These are phyloP conservation scores for Rhododendron ferrugineum DNA, from an alignment of 148 eudicot genomes.

Conservation along the genomic window DNA sequence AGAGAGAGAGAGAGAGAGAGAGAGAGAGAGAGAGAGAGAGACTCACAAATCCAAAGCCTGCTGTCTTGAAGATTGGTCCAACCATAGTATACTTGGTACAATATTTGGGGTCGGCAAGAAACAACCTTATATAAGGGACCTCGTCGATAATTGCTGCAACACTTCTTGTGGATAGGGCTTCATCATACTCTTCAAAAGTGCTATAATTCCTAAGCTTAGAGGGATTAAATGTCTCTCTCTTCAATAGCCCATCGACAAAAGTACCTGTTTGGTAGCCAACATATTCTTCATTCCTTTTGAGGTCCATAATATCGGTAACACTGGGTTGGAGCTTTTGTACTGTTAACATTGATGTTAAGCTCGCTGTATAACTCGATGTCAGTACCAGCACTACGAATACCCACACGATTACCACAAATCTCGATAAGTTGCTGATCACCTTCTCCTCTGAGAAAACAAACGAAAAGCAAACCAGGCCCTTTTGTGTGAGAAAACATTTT, in stretches of 20 bases:
- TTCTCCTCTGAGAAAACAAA: neutral
- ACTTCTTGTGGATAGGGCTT: constrained; percentile 27
- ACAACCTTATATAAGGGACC: constrained; percentile 27
- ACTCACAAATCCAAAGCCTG: constrained; percentile 40
- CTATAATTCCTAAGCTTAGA: neutral
- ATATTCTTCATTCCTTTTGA: constrained; percentile 1
- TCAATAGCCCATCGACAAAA: constrained; percentile 8
- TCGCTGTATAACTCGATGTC: constrained; percentile 14
- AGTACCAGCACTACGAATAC: neutral
- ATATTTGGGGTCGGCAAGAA: constrained; percentile 17
- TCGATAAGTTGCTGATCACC: neutral
- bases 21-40: neutral
- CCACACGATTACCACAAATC: neutral
- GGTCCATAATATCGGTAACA: constrained; percentile 3
- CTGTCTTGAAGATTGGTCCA: constrained; percentile 22
- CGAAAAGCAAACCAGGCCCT: neutral
- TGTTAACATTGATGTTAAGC: constrained; percentile 19
- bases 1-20: neutral
- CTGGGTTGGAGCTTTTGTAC: constrained; percentile 12
- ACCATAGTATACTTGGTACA: constrained; percentile 32
- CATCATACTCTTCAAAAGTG: constrained; percentile 17
- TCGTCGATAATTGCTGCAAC: constrained; percentile 33
- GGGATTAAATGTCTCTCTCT: neutral
- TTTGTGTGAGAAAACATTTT: neutral
- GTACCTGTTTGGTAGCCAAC: constrained; percentile 17